phyloP scores from a whole-genome alignment of 2,329 filamentous ascomycete genomes.

The Sporothrix mexicana region DNA sequence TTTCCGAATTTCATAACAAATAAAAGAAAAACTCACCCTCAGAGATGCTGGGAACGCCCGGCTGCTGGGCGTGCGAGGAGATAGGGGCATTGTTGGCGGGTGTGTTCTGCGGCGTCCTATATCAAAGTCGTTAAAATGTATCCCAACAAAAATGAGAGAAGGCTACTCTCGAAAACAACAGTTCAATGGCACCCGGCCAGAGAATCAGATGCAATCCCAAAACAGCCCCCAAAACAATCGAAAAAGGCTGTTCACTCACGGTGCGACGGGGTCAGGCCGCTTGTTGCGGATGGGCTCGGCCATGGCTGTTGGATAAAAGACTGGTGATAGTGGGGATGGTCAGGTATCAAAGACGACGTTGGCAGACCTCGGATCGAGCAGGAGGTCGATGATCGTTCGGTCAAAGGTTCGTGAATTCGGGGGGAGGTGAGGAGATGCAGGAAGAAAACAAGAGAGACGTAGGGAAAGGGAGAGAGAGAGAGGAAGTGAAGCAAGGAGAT shows the following conservation, averaged over 20 bases:
- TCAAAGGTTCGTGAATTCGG: slow-evolving; percentile 7
- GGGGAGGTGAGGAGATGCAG: slow-evolving; percentile 13
- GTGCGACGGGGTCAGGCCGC: slow-evolving; percentile 62
- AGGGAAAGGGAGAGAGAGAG: slow-evolving; percentile 29
- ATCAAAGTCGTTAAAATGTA: slow-evolving; percentile 38
- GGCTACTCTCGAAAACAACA: neutral
- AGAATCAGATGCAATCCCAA: neutral
- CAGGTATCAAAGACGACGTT: slow-evolving; percentile 7
- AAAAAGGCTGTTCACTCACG: slow-evolving; percentile 52
- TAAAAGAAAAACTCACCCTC: slow-evolving; percentile 72
- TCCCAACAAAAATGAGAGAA: slow-evolving; percentile 5
- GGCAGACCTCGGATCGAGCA: slow-evolving; percentile 13
- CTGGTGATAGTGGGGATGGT: slow-evolving; percentile 12
- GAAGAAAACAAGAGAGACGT: slow-evolving; percentile 38
- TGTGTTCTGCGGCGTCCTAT: slow-evolving; percentile 97
- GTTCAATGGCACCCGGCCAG: neutral
- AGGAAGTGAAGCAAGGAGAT: slow-evolving; percentile 20
- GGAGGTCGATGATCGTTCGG: slow-evolving; percentile 8
- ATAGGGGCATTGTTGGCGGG: slow-evolving; percentile 95
- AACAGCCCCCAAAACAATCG: neutral
- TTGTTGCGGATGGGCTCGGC: slow-evolving; percentile 70
- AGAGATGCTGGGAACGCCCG: slow-evolving; percentile 91
- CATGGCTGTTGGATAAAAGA: slow-evolving; percentile 48
- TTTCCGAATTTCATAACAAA: neutral
- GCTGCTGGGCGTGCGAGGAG: slow-evolving; percentile 95